Evolutionary conservation across 129 eudicot species (phyloP).

Genomic region (Flaveria brownii): DNA sequence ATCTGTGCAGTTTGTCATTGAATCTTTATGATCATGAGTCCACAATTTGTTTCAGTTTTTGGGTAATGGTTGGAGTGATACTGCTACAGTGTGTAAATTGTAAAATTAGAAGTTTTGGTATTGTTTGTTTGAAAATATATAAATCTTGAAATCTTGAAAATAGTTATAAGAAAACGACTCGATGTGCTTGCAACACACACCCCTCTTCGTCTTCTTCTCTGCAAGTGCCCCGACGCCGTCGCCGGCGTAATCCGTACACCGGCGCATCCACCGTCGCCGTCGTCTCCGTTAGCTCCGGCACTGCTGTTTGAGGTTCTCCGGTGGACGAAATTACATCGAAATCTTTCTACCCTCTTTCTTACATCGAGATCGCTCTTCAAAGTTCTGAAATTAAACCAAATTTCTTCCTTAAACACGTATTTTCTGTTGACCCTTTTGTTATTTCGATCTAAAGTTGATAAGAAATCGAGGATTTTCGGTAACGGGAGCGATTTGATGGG

Average conservation of each 20-base stretch:
- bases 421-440: background rate
- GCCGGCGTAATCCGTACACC: background rate
- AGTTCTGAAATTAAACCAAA: background rate
- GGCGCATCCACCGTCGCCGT: background rate
- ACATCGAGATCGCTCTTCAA: slow-evolving; percentile 2
- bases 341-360: background rate
- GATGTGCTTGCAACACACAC: background rate
- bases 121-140: background rate
- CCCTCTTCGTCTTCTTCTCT: too few species aligned
- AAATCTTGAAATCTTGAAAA: too few species aligned
- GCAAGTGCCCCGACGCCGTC: background rate
- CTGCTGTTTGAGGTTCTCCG: background rate
- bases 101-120: background rate
- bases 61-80: slow-evolving; percentile 1
- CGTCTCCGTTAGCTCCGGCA: background rate
- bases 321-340: too few species aligned
- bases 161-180: background rate
- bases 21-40: slow-evolving; percentile 11
- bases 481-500: background rate
- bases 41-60: slow-evolving; percentile 13
- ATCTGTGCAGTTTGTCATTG: background rate
- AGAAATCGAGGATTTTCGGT: background rate
- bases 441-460: background rate
- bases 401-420: background rate
- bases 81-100: background rate